Base-by-base conservation (phyloP, 2,329 filamentous ascomycete species). In the Ophiostoma piceae region DNA sequence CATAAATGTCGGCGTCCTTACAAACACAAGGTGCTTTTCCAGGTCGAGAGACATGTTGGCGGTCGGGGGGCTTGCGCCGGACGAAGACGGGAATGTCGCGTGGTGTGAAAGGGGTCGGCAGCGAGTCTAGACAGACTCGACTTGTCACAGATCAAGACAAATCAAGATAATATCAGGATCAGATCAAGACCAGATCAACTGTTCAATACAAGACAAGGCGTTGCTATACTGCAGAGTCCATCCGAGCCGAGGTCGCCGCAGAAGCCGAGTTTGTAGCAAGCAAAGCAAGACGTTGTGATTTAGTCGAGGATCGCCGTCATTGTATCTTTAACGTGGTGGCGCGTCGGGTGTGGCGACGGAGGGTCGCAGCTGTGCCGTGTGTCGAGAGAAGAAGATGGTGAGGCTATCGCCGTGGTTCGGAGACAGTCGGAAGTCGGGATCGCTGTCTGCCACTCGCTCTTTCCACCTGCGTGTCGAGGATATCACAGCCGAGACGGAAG, bases 11-110 rank as follows among this genome's bases (percentile, higher is more conserved):
- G 47, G 39, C 26, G 19, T 12, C 71, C 90, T 79, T 87, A 95
- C 92, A 81, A 94, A 94, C 79, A 87, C 87, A 76, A 95, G 84
- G 77, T 94, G 92, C 78, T 88, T 90, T 82, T 95, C 92, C 68
- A 95, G 85, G 76, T 94, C 89, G 76, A 95, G 85, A 75, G 87
- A 86, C 87, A 89, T 89, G 1, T 70, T 73, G 74, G 73, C 70
- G 32, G 8, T 22, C 11, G 51, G 9, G 6, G 7, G 67, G 51
- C 26, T n/a, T 16, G 32, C 67, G 47, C 51, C 32, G 37, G 37
- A 35, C 35, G 35, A 37, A 6, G 54, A 29, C 14, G 22, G 22
- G 16, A 22, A 43, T 64, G 32, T 32, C 11, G 14, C 6, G 60
- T 22, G 29, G 57, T 32, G 29, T 32, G 37, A 37, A 37, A 19